phyloP scores from a whole-genome alignment of 2,329 filamentous ascomycete genomes.

The Cryphonectria nitschkei region DNA sequence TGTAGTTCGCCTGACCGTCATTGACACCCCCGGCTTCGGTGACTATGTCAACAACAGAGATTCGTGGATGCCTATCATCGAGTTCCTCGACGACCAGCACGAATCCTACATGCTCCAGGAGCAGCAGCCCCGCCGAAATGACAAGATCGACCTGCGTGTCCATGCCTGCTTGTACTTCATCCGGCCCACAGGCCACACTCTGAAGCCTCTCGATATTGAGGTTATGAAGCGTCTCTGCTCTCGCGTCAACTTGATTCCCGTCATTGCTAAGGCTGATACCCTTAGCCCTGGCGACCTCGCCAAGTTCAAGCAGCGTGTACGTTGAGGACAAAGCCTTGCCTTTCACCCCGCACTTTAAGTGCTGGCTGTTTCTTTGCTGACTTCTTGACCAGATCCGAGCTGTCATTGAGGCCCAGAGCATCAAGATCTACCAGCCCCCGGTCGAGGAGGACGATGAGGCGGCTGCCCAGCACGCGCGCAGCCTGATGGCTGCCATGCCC shows the following conservation, averaged over 20 bases:
- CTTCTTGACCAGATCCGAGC: slow-evolving; percentile 73
- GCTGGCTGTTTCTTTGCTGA: slow-evolving; percentile 7
- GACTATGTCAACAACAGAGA: slow-evolving; percentile 99
- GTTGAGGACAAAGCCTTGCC: background rate
- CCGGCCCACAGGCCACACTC: slow-evolving; percentile 93
- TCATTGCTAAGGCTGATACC: slow-evolving; percentile 98
- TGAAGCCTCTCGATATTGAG: slow-evolving; percentile 98
- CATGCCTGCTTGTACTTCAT: slow-evolving; percentile 99
- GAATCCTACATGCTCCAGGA: slow-evolving; percentile 99
- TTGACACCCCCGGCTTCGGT: slow-evolving; percentile 97
- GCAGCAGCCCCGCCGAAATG: slow-evolving; percentile 95
- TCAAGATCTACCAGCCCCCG: slow-evolving; percentile 99
- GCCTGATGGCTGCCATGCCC: slow-evolving; percentile 94
- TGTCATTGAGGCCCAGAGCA: slow-evolving; percentile 96
- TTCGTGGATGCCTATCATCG: slow-evolving; percentile 99
- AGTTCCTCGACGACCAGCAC: slow-evolving; percentile 99
- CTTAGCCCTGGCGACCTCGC: slow-evolving; percentile 89
- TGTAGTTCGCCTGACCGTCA: slow-evolving; percentile 94
- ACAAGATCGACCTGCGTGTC: slow-evolving; percentile 99
- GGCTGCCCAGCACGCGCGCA: slow-evolving; percentile 90
- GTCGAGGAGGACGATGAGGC: slow-evolving; percentile 98
- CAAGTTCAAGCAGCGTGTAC: slow-evolving; percentile 92
- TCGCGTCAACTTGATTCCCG: slow-evolving; percentile 96
- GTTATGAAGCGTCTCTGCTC: slow-evolving; percentile 99
- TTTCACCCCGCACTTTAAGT: background rate